These are phyloP conservation scores for Usnea hakonensis DNA, from an alignment of 495 filamentous ascomycete species.

Conservation along the genomic window DNA sequence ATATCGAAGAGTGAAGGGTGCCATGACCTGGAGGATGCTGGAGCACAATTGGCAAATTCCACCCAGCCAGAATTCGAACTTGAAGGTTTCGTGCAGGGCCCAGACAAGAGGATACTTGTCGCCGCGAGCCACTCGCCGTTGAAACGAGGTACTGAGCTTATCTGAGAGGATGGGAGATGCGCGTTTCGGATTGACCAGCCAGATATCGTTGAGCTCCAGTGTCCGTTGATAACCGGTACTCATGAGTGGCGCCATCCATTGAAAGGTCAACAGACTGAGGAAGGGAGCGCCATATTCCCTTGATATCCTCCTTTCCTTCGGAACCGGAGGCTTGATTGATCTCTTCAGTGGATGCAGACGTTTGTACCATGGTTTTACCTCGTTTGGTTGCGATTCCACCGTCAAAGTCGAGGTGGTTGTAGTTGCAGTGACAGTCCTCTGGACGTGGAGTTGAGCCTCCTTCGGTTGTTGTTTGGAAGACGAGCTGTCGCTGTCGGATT, in stretches of 20 bases:
- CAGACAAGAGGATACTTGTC: slow-evolving; percentile 67
- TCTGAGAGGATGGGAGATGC: slow-evolving; percentile 57
- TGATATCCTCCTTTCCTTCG: slow-evolving; percentile 41
- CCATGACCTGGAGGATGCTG: slow-evolving; percentile 63
- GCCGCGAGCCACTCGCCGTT: slow-evolving; percentile 55
- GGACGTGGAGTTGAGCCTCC: neutral
- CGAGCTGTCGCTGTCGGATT: slow-evolving; percentile 20
- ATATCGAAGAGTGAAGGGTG: slow-evolving; percentile 65
- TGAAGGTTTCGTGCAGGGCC: slow-evolving; percentile 83
- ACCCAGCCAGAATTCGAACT: slow-evolving; percentile 75
- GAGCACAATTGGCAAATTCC: slow-evolving; percentile 67
- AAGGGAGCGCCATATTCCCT: slow-evolving; percentile 47
- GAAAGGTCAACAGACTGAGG: slow-evolving; percentile 48
- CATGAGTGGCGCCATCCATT: slow-evolving; percentile 57
- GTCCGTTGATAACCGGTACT: slow-evolving; percentile 74
- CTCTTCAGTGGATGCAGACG: slow-evolving; percentile 49
- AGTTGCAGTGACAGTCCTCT: slow-evolving; percentile 20
- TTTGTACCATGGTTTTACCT: slow-evolving; percentile 45
- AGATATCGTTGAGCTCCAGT: slow-evolving; percentile 78
- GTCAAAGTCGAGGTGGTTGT: slow-evolving; percentile 23
- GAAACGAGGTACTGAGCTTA: slow-evolving; percentile 58
- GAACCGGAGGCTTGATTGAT: slow-evolving; percentile 45
- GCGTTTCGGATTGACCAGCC: slow-evolving; percentile 74
- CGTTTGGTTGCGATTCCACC: slow-evolving; percentile 3
- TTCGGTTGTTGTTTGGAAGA: slow-evolving; percentile 14